phyloP scores from a whole-genome alignment of 1,139 yeast genomes.

The Candida smagusa region DNA sequence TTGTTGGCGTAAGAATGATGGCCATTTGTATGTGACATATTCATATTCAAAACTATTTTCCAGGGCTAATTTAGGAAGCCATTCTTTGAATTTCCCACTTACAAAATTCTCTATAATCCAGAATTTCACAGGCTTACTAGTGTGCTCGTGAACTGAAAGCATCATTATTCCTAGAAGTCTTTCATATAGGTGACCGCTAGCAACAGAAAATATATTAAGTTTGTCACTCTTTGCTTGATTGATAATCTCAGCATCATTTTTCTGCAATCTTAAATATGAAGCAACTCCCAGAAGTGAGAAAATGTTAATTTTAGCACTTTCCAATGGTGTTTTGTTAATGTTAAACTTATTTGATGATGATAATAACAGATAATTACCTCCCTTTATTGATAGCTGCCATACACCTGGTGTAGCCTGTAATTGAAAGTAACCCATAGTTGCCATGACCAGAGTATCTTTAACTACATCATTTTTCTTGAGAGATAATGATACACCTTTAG shows the following conservation, averaged over 20 bases:
- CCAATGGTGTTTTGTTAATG: slow-evolving; percentile 19
- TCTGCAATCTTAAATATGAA: slow-evolving; percentile 15
- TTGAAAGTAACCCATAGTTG: slow-evolving; percentile 74
- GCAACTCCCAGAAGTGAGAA: slow-evolving; percentile 45
- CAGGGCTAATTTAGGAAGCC: slow-evolving; percentile 61
- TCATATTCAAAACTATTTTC: slow-evolving; percentile 63
- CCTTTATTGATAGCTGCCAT: slow-evolving; percentile 49
- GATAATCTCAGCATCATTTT: neutral
- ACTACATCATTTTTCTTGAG: slow-evolving; percentile 16
- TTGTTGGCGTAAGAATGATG: slow-evolving; percentile 79
- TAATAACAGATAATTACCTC: slow-evolving; percentile 43
- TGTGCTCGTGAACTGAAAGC: slow-evolving; percentile 64
- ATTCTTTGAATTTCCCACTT: slow-evolving; percentile 62
- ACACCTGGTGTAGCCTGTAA: slow-evolving; percentile 66
- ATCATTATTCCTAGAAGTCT: slow-evolving; percentile 74
- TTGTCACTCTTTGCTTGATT: slow-evolving; percentile 46
- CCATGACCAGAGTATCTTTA: slow-evolving; percentile 67
- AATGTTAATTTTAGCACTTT: slow-evolving; percentile 22
- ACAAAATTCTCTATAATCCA: slow-evolving; percentile 84
- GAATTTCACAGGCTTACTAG: slow-evolving; percentile 65
- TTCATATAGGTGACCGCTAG: slow-evolving; percentile 79
- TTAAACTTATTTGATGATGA: slow-evolving; percentile 33
- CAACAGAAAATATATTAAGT: slow-evolving; percentile 76
- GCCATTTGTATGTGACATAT: slow-evolving; percentile 85
- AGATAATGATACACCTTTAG: slow-evolving; percentile 44